Conservation (phyloP, 768 basidiomycete species). For the Dacryopinax spathularia region DNA sequence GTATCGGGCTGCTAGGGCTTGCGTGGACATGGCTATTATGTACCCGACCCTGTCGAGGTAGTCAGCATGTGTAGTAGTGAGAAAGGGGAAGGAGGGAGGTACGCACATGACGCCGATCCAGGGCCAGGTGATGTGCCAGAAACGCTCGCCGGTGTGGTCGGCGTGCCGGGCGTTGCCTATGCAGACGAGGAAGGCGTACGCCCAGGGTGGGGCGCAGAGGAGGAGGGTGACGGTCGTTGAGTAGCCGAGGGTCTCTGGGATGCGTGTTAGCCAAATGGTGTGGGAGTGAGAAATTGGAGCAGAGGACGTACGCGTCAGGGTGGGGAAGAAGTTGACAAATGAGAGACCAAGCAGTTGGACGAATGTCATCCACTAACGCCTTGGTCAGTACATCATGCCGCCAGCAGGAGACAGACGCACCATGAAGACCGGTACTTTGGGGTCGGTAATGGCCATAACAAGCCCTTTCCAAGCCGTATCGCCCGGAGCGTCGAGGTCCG, state of each 20-base stretch:
- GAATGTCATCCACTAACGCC: conserved; percentile 26
- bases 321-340: conserved; percentile 30
- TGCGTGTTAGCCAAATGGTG: conserved; percentile 14
- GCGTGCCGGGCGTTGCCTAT: conserved; percentile 43
- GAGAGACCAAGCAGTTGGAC: conserved; percentile 41
- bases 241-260: conserved; percentile 49
- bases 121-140: conserved; percentile 42
- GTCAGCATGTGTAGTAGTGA: neutral
- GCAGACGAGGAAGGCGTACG: conserved; percentile 38
- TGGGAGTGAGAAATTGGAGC: neutral
- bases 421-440: conserved; percentile 40
- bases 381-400: neutral
- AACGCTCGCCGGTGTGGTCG: conserved; percentile 39
- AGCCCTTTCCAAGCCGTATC: conserved; percentile 39
- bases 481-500: conserved; percentile 41
- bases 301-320: neutral
- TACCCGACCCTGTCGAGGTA: conserved; percentile 31
- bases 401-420: conserved; percentile 12
- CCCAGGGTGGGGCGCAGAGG: conserved; percentile 47
- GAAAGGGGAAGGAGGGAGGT: neutral
- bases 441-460: conserved; percentile 40
- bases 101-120: conserved; percentile 43
- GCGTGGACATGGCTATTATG: conserved; percentile 44
- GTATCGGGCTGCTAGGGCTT: conserved; percentile 39
- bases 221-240: conserved; percentile 44